Evolutionary conservation across 805 yeast genomes (phyloP), one percentile per base, ranked within the genome.

Genomic region (Candida parachauliodes): DNA sequence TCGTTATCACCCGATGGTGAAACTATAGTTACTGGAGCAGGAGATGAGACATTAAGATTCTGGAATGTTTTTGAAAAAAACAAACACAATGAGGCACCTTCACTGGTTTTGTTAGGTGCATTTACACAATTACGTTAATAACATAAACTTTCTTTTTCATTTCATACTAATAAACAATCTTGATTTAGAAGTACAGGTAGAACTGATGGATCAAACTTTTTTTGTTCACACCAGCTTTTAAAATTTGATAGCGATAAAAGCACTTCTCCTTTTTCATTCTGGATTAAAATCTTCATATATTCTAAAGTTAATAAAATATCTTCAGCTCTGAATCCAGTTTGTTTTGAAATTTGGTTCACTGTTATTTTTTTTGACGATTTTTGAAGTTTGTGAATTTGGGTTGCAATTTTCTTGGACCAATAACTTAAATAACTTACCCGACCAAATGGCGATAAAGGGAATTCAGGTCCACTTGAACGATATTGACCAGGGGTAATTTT

Each of bases 21-120:
- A 45, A 88, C 97, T 0, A 83, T 93, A 10, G 98, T 91, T 2
- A 89, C 98, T 0, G 98, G 98, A 2, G 97, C 98, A 1, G 98
- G 98, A 4, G 98, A 93, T 62, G 98, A 93, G 59, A 93, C 98
- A 0, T 65, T 93, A 40, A 62, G 98, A 46, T 87, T 93, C 56
- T 93, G 98, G 98, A 88, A 88, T 49, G 84, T 89, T 1, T 93
- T 89, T 64, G 95, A 87, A 42, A 86, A 83, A 56, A 78, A 73
- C 42, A 80, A 76, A 49, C 64, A 65, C 34, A 81, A 77, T 40
- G 68, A 65, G 27, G 75, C 75, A 9, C 79, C 80, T 17, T 73
- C 82, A 16, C 76, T 85, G 14, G 83, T 79, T 9, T 60, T 85
- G 31, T 62, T 83, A 34, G 87, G 81, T 62, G 85, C 93, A 1